Base-by-base conservation (phyloP, 768 basidiomycete genomes). In the Agaricus bisporus region DNA sequence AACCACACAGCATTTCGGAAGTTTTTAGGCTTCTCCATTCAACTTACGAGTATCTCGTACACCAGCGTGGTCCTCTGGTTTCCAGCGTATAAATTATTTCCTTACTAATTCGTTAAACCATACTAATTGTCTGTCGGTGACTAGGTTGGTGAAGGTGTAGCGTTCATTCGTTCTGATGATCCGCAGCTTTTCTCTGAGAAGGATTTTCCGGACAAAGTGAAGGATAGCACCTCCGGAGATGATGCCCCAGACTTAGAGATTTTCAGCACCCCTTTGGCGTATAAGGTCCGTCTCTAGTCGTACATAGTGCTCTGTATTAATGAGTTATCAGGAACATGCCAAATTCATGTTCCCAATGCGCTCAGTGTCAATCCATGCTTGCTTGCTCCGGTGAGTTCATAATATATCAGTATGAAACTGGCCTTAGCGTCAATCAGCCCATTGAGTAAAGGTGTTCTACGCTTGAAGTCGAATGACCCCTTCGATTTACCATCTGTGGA, bases 101-200 rank as follows among this genome's bases (percentile, higher is more conserved):
- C 37, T 41, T 14, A 6, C 17, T 8, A 5, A 4, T 38, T 37
- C 42, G 12, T 44, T 22, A 18, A 47, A 15, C 9, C 10, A 43
- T 28, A 25, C 32, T 54, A 18, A 54, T 9, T 18, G 12, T 4
- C 32, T 14, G 10, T 15, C 9, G 29, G 18, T 11, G 8, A 17
- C n/a, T 35, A 76, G 73, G 67, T 68, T 37, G 73, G 68, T 7
- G 81, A 82, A 62, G 68, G 75, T 12, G 79, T 75, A 20, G 82
- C 78, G 0, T 83, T 85, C 59, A 58, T 78, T 22, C 75, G 81
- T 15, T 70, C 76, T 0, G 72, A 72, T 38, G 75, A 83, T 55
- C 70, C 74, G 0, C 57, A 52, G 1, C 64, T 82, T 4, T 80
- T 82, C 64, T 71, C 76, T 0, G 59, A 64, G n/a, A 56, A 50